These are phyloP conservation scores for Talaromyces sp. DNA, from an alignment of 2,329 filamentous ascomycete species.

Conservation along the genomic window DNA sequence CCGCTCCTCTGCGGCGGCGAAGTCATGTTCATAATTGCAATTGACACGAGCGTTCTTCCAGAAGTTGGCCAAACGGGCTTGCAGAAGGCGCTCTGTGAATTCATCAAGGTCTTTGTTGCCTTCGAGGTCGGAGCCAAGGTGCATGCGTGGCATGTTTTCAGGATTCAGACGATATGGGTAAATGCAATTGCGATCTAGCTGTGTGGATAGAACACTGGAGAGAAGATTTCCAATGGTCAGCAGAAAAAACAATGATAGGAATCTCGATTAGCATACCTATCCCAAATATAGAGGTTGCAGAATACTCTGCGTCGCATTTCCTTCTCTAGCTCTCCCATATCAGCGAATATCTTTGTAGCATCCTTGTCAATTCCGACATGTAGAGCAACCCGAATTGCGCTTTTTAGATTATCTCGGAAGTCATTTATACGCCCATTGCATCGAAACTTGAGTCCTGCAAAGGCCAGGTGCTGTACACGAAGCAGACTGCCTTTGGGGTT, in stretches of 20 bases:
- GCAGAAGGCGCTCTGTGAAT: neutral
- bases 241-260: neutral
- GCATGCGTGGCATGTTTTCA: constrained; percentile 1
- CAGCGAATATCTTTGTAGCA: neutral
- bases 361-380: neutral
- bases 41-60: neutral
- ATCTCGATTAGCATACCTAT: neutral
- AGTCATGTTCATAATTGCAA: neutral
- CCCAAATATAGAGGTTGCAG: neutral
- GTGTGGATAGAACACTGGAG: neutral
- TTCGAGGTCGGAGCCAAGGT: neutral
- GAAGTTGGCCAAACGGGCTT: constrained; percentile 1
- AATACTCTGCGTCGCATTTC: neutral
- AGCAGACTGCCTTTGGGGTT: neutral
- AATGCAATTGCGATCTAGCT: neutral
- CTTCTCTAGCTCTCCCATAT: neutral
- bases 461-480: neutral
- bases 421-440: neutral
- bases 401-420: neutral
- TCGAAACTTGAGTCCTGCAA: neutral
- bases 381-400: constrained; percentile 1
- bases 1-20: neutral
- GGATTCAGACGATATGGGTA: neutral
- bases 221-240: neutral
- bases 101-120: neutral